Conservation (phyloP, 208 protist genomes). For the Novymonas esmeraldas region DNA sequence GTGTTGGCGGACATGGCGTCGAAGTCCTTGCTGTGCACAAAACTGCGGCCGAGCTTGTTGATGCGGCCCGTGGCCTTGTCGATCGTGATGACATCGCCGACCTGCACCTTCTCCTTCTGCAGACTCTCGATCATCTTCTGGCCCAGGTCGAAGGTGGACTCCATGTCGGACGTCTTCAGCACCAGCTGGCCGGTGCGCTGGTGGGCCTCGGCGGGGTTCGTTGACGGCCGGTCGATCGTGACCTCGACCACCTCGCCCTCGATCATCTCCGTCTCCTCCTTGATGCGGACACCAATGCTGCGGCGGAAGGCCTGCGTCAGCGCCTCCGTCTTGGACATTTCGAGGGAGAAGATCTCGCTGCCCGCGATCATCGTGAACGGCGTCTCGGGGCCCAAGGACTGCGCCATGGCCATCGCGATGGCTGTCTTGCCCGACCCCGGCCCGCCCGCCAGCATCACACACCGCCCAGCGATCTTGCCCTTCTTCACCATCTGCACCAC, state of each 20-base stretch:
- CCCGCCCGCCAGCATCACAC: slow-evolving; percentile 98
- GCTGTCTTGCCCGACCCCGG: slow-evolving; percentile 99
- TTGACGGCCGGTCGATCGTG: slow-evolving; percentile 96
- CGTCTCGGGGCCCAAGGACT: slow-evolving; percentile 97
- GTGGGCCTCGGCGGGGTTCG: slow-evolving; percentile 86
- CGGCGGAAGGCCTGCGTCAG: slow-evolving; percentile 99
- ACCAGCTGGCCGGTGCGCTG: slow-evolving; percentile 98
- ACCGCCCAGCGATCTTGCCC: slow-evolving; percentile 99
- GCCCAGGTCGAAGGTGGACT: slow-evolving; percentile 99
- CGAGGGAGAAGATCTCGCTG: slow-evolving; percentile 99
- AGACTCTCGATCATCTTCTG: slow-evolving; percentile 99
- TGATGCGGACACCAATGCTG: slow-evolving; percentile 99
- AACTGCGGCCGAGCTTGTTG: slow-evolving; percentile 98
- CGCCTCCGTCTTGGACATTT: slow-evolving; percentile 99
- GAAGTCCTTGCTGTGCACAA: slow-evolving; percentile 97
- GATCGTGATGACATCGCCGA: slow-evolving; percentile 99
- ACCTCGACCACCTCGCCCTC: slow-evolving; percentile 99
- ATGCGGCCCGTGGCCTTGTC: slow-evolving; percentile 99
- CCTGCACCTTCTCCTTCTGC: slow-evolving; percentile 98
- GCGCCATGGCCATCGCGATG: slow-evolving; percentile 99
- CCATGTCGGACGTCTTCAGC: slow-evolving; percentile 99
- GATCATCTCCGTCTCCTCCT: slow-evolving; percentile 99
- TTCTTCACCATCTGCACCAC: slow-evolving; percentile 98
- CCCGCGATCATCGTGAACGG: slow-evolving; percentile 99
- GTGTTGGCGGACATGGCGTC: slow-evolving; percentile 94